A percentile compares a stretch with the other conserved stretches of the same genome.
These are phyloP conservation scores for Leucoagaricus sp. DNA, from an alignment of 1,284 basidiomycete species.

Conservation along the genomic window DNA sequence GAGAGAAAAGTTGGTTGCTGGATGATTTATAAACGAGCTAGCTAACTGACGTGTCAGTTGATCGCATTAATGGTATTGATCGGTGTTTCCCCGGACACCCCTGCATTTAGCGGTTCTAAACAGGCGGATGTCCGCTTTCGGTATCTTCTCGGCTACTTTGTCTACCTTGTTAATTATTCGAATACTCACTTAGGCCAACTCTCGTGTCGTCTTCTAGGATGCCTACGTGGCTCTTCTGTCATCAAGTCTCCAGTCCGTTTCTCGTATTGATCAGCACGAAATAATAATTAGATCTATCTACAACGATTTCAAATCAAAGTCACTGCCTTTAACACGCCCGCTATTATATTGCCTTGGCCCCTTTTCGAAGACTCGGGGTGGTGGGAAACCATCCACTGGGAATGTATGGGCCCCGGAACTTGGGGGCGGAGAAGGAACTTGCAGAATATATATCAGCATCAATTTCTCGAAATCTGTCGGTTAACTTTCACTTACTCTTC, in stretches of 20 bases:
- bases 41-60: conserved; percentile 47
- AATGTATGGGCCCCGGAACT: conserved; percentile 69
- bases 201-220: background rate
- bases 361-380: conserved; percentile 63
- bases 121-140: conserved; percentile 1
- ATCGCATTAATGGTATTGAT: conserved; percentile 9
- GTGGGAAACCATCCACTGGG: conserved; percentile 71
- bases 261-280: background rate
- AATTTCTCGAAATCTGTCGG: conserved; percentile 14
- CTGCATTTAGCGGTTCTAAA: background rate
- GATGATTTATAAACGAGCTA: conserved; percentile 29
- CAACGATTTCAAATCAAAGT: conserved; percentile 62
- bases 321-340: conserved; percentile 64
- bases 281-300: conserved; percentile 3
- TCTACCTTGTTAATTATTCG: background rate
- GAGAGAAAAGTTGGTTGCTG: conserved; percentile 15
- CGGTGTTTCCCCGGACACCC: conserved; percentile 8
- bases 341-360: conserved; percentile 57
- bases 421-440: conserved; percentile 77
- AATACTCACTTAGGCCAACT: background rate
- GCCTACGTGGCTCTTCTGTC: conserved; percentile 13
- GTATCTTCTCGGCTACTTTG: background rate
- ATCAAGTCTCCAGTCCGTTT: background rate
- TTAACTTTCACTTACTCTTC: conserved; percentile 49
- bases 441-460: conserved; percentile 18